Base-by-base conservation (phyloP, 2,329 filamentous ascomycete genomes). In the Penicillium frequentans region DNA sequence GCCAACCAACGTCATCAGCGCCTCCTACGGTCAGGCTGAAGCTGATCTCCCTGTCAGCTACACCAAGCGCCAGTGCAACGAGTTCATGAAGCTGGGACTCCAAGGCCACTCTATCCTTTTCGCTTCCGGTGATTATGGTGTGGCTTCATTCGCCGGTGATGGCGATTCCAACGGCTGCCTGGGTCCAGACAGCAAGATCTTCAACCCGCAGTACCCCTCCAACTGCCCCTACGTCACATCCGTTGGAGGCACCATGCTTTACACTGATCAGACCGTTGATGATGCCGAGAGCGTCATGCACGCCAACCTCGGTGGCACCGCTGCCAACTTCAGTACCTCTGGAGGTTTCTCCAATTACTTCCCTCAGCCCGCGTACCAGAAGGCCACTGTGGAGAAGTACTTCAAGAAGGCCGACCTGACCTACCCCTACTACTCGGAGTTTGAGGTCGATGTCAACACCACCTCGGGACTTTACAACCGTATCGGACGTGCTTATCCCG, bases 21-120 rank as follows among this genome's bases (percentile, higher is more conserved):
- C 86, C 61, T 83, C 80, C 3, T 85, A 86, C 66, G 82, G 82
- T 47, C 80, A 80, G 43, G 76, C 80, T 44, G 84, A 87, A 69
- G 70, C 73, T 5, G 80, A 81, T 23, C 74, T 86, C 21, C 83
- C 84, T 0, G 70, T 77, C 5, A 74, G 72, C 59, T 87, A 87
- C 70, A 81, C 84, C 62, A 73, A 80, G 60, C 71, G 76, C 3
- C 76, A 79, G 59, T 78, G 76, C 61, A 73, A 73, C 45, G 75
- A 78, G 42, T 80, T 82, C 62, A 73, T 84, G 64, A 84, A 85
- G 67, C 77, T 85, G 0, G 80, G 76, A 5, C 60, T 73, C 3
- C 68, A 70, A 49, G 70, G 70, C 11, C 64, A 68, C 50, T 69
- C 70, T 1, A 67, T 73, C 39, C 60, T 72, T 21, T 65, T 71